phyloP scores from a whole-genome alignment of 2,329 filamentous ascomycete genomes.

The Colletotrichum horii region DNA sequence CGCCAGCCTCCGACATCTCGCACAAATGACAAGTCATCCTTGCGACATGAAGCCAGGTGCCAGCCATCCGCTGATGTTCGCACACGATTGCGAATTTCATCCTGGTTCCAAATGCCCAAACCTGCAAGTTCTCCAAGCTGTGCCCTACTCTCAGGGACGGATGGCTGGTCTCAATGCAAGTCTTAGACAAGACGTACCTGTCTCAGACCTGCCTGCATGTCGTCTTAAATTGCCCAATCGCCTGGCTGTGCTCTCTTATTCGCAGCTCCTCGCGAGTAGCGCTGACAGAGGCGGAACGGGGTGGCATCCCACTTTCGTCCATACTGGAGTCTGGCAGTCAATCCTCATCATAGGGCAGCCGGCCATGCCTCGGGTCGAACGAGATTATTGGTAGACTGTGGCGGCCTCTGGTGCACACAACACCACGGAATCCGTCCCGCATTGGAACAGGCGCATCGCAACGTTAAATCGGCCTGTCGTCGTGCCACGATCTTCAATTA shows the following conservation, averaged over 20 bases:
- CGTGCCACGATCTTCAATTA: background rate
- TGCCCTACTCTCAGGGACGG: constrained; percentile 1
- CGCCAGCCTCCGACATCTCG: background rate
- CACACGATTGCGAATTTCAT: background rate
- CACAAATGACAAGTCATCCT: background rate
- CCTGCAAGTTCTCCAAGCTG: background rate
- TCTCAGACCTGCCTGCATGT: constrained; percentile 2
- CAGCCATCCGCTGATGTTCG: background rate
- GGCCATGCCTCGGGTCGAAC: background rate
- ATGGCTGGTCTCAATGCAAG: constrained; percentile 1
- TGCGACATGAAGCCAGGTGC: background rate
- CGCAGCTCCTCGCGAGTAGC: background rate
- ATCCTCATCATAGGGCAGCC: background rate
- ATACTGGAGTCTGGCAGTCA: background rate
- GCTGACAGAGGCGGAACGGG: background rate
- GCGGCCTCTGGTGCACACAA: background rate
- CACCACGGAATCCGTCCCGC: background rate
- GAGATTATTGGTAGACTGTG: background rate
- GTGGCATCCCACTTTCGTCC: background rate
- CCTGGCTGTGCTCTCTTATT: background rate
- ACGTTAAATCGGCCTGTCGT: background rate
- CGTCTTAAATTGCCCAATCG: background rate
- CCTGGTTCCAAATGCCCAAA: background rate
- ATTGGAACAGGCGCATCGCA: background rate
- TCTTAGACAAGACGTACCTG: constrained; percentile 11